Evolutionary conservation across 2,329 filamentous ascomycete species (phyloP).

Genomic region (Fusarium sp.): DNA sequence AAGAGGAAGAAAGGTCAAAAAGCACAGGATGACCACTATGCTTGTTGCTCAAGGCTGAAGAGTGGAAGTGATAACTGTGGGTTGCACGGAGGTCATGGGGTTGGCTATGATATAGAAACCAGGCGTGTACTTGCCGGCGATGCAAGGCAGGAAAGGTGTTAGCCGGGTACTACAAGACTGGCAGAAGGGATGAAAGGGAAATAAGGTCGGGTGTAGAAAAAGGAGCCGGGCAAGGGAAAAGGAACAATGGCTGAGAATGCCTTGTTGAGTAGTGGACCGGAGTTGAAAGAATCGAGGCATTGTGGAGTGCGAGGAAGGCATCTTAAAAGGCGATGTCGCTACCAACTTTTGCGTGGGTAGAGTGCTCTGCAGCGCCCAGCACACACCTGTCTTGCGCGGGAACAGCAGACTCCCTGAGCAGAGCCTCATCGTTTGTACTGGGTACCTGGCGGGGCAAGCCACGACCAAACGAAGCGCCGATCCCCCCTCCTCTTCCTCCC

Average conservation of each 20-base stretch:
- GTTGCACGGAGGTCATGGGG: constrained; percentile 6
- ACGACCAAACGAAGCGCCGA: constrained; percentile 22
- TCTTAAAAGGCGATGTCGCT: constrained; percentile 31
- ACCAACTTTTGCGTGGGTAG: constrained; percentile 14
- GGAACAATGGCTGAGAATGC: background rate
- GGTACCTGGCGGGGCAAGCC: constrained; percentile 21
- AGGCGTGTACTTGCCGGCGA: constrained; percentile 11
- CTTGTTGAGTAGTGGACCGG: constrained; percentile 1
- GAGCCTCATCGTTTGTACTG: constrained; percentile 24
- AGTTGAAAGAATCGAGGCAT: constrained; percentile 12
- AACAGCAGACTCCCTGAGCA: constrained; percentile 23
- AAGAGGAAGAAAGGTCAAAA: no score
- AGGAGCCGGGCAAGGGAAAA: background rate
- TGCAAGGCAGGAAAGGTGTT: constrained; percentile 27
- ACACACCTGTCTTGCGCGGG: constrained; percentile 12
- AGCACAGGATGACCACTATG: background rate
- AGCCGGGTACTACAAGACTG: constrained; percentile 24
- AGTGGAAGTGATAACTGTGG: background rate
- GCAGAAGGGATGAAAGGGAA: background rate
- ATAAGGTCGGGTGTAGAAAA: background rate
- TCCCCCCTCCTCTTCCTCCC: constrained; percentile 25
- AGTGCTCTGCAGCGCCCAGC: constrained; percentile 8
- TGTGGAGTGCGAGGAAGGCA: constrained; percentile 33
- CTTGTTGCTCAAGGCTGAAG: background rate
- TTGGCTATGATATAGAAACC: constrained; percentile 5